These are phyloP conservation scores for Candida albicans DNA, from an alignment of 1,139 yeast species.

Conservation along the genomic window DNA sequence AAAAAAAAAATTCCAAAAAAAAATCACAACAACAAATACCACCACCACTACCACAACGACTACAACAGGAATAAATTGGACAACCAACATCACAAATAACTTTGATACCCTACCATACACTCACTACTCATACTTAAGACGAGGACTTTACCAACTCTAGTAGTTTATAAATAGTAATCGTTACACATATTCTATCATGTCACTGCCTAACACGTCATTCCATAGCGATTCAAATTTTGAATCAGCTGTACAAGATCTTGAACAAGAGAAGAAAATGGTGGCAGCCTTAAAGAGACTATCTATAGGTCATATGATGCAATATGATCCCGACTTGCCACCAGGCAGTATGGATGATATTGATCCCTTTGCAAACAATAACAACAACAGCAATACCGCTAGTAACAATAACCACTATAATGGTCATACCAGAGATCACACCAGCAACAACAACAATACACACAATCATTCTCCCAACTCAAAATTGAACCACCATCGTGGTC, in stretches of 20 bases:
- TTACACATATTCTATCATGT: slow-evolving; percentile 1
- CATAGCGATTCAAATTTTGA: slow-evolving; percentile 23
- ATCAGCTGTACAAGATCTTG: slow-evolving; percentile 49
- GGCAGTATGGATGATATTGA: slow-evolving; percentile 35
- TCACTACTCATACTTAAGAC: too few species aligned
- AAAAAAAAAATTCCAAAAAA: too few species aligned
- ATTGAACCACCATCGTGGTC: not conserved
- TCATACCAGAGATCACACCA: not conserved
- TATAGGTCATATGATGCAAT: slow-evolving; percentile 49
- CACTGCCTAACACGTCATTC: slow-evolving; percentile 13
- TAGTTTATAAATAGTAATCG: not conserved
- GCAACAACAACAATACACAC: not conserved
- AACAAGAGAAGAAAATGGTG: slow-evolving; percentile 59
- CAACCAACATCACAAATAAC: too few species aligned
- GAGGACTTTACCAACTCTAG: too few species aligned
- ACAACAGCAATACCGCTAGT: not conserved
- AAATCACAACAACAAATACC: too few species aligned
- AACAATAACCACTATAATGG: not conserved
- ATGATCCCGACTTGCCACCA: slow-evolving; percentile 56
- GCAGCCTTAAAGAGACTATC: slow-evolving; percentile 57
- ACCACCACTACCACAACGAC: too few species aligned
- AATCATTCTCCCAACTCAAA: not conserved
- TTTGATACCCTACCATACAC: too few species aligned
- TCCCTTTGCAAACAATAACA: slow-evolving; percentile 4
- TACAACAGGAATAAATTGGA: too few species aligned